phyloP scores from a whole-genome alignment of 495 filamentous ascomycete species.

The Xylaria grammica region DNA sequence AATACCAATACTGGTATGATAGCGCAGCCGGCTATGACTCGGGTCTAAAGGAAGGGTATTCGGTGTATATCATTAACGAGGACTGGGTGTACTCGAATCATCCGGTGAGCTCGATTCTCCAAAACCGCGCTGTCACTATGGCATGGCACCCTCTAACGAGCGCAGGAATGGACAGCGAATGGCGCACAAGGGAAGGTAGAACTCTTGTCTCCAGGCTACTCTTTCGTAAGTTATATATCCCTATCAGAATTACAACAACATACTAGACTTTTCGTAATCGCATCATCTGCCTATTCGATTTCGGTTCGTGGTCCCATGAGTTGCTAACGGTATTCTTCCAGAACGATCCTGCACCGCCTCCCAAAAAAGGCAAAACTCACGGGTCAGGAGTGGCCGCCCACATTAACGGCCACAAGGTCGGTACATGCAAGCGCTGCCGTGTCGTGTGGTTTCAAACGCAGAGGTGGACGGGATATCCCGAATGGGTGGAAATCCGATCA shows the following conservation, averaged over 20 bases:
- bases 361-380: background rate
- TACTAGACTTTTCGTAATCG: too few relatives aligned
- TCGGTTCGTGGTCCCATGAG: too few relatives aligned
- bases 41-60: background rate
- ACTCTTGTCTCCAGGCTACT: too few relatives aligned
- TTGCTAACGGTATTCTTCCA: too few relatives aligned
- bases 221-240: too few relatives aligned
- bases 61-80: background rate
- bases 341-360: too few relatives aligned
- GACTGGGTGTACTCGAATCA: background rate
- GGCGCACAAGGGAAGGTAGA: too few relatives aligned
- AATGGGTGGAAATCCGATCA: background rate
- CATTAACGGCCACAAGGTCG: background rate
- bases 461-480: background rate
- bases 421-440: background rate
- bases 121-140: too few relatives aligned
- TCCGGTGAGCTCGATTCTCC: background rate
- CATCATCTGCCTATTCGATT: too few relatives aligned
- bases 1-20: background rate
- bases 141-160: too few relatives aligned
- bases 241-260: too few relatives aligned
- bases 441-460: background rate
- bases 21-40: background rate
- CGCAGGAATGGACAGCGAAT: slow-evolving; percentile 1
- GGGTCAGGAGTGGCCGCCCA: background rate